A percentile compares a stretch with the other conserved stretches of the same genome.
Conservation (phyloP, 2,329 filamentous ascomycete genomes). For the Rosellinia necatrix region DNA sequence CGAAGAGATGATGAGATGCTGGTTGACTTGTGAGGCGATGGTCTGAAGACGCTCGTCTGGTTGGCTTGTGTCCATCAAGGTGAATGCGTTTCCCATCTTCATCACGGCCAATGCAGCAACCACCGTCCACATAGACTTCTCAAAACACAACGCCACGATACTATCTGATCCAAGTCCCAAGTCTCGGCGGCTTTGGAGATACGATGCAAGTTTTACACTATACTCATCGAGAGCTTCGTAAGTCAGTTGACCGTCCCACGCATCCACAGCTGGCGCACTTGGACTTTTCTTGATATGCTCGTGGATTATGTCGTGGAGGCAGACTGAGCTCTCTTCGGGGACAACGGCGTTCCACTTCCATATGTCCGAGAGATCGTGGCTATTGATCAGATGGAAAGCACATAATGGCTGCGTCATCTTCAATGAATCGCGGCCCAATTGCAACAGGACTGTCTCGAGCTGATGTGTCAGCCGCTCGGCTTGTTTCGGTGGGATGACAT, state of each 20-base stretch:
- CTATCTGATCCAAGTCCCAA: conserved; percentile 1
- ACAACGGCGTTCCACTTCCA: too few relatives aligned
- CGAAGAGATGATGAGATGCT: conserved; percentile 7
- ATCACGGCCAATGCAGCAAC: conserved; percentile 5
- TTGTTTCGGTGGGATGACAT: too few relatives aligned
- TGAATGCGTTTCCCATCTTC: background rate
- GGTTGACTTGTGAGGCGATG: conserved; percentile 3
- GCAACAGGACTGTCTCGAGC: too few relatives aligned
- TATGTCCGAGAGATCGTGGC: too few relatives aligned
- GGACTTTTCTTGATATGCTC: background rate
- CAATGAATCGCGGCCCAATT: too few relatives aligned
- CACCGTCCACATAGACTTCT: conserved; percentile 14
- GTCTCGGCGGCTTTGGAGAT: background rate
- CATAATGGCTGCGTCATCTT: too few relatives aligned
- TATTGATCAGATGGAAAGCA: too few relatives aligned
- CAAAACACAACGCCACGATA: conserved; percentile 12
- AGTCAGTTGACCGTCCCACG: conserved; percentile 13
- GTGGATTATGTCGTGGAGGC: conserved; percentile 1
- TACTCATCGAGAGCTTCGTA: conserved; percentile 2
- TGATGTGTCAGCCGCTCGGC: too few relatives aligned
- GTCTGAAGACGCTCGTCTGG: conserved; percentile 2
- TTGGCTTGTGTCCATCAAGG: background rate
- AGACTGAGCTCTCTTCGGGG: background rate
- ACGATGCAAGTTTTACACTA: conserved; percentile 1
- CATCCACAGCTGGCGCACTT: background rate